Conservation (phyloP, 352 stramenopile species). For the Pythium rhizo-oryzae region DNA sequence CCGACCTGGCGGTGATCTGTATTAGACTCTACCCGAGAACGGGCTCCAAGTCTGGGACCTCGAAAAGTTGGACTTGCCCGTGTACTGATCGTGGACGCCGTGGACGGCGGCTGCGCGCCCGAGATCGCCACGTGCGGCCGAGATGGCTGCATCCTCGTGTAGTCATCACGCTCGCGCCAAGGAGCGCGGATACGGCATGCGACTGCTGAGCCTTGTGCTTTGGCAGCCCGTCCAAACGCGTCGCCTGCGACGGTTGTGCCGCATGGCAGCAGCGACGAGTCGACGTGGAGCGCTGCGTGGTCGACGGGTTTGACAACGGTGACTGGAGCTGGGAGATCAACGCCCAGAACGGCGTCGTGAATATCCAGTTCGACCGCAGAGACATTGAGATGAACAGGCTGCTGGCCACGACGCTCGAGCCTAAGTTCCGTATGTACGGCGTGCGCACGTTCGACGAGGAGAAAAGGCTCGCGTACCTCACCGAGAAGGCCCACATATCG, state of each 20-base stretch:
- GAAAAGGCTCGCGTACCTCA: conserved; percentile 92
- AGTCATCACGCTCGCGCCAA: conserved; percentile 93
- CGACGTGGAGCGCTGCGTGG: conserved; percentile 92
- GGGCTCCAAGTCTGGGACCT: conserved; percentile 87
- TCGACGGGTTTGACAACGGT: conserved; percentile 97
- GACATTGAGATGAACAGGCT: conserved; percentile 99
- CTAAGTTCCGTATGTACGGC: conserved; percentile 96
- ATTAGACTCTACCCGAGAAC: conserved; percentile 22
- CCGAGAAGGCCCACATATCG: conserved; percentile 93
- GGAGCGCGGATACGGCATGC: conserved; percentile 72
- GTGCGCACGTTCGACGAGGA: conserved; percentile 92
- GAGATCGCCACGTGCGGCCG: conserved; percentile 94
- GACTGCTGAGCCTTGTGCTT: conserved; percentile 97
- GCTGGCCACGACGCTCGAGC: conserved; percentile 95
- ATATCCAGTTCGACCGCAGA: conserved; percentile 94
- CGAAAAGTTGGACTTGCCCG: conserved; percentile 69
- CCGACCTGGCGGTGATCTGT: no score
- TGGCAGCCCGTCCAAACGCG: conserved; percentile 95
- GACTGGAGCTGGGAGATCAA: conserved; percentile 98
- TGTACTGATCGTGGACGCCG: conserved; percentile 95
- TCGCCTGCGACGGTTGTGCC: no score
- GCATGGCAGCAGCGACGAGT: no score
- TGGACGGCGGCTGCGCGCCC: conserved; percentile 93
- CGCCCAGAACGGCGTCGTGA: conserved; percentile 96
- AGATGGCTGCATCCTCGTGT: conserved; percentile 95